These are phyloP conservation scores for Imleria badia DNA, from an alignment of 768 basidiomycete genomes.

Conservation along the genomic window DNA sequence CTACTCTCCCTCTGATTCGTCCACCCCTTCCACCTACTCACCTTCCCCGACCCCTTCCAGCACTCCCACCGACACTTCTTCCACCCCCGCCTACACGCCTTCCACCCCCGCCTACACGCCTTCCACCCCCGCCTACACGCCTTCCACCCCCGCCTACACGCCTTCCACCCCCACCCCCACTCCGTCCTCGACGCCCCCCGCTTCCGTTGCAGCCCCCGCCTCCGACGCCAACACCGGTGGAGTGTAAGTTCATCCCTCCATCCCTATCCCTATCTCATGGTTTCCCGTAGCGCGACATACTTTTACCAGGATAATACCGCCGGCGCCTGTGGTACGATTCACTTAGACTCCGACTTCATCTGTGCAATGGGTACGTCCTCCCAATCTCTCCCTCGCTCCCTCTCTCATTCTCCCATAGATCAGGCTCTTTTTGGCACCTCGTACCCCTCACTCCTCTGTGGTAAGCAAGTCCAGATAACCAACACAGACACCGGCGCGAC, in stretches of 20 bases:
- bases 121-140: not conserved
- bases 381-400: not conserved
- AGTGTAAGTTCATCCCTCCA: constrained; percentile 36
- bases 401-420: constrained; percentile 38
- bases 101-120: too few relatives aligned
- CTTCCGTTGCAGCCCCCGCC: not conserved
- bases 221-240: constrained; percentile 32
- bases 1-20: constrained; percentile 16
- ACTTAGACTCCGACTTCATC: constrained; percentile 57
- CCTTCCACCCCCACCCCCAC: not conserved
- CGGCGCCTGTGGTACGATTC: constrained; percentile 73
- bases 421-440: constrained; percentile 49
- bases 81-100: too few relatives aligned
- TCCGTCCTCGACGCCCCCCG: not conserved
- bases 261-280: not conserved
- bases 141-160: not conserved
- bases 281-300: constrained; percentile 51
- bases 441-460: constrained; percentile 60
- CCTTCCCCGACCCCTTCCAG: not conserved
- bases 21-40: not conserved
- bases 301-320: constrained; percentile 70
- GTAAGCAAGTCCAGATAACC: constrained; percentile 59
- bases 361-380: constrained; percentile 58
- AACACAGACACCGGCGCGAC: constrained; percentile 52
- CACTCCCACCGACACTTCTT: not conserved